Evolutionary conservation across 2,329 filamentous ascomycete genomes (phyloP).

Genomic region (Whalleya microplaca): DNA sequence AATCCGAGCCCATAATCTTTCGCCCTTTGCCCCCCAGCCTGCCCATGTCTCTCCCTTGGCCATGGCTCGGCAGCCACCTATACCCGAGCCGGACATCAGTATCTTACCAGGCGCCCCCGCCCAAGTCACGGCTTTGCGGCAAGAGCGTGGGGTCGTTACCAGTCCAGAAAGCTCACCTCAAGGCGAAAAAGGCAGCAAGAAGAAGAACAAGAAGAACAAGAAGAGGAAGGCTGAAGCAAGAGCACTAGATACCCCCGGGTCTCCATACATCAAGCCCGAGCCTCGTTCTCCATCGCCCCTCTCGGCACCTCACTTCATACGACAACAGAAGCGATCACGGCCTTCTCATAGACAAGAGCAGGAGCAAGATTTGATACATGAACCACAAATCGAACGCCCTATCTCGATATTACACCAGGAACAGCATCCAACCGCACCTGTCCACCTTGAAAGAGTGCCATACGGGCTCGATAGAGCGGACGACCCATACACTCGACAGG

Average conservation of each 20-base stretch:
- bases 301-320: constrained; percentile 53
- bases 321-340: constrained; percentile 61
- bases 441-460: constrained; percentile 28
- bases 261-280: constrained; percentile 65
- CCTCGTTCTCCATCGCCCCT: constrained; percentile 67
- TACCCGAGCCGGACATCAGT: constrained; percentile 36
- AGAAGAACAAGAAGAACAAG: constrained; percentile 59
- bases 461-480: constrained; percentile 41
- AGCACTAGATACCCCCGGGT: constrained; percentile 50
- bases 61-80: constrained; percentile 43
- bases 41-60: constrained; percentile 67
- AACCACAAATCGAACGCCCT: constrained; percentile 49
- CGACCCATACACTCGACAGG: constrained; percentile 33
- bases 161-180: constrained; percentile 66
- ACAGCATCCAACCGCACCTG: constrained; percentile 27
- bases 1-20: constrained; percentile 73
- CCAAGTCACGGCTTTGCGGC: constrained; percentile 61
- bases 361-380: constrained; percentile 46
- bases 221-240: constrained; percentile 55
- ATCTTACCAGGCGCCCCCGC: constrained; percentile 49
- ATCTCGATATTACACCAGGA: constrained; percentile 41
- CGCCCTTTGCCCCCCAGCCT: constrained; percentile 75
- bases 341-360: constrained; percentile 48
- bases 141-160: constrained; percentile 51
- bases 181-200: constrained; percentile 54